Percentiles rank a stretch among this genome's conserved stretches.
Evolutionary conservation across 2,329 filamentous ascomycete species (phyloP).

Genomic region (Colletotrichum echinochloae): DNA sequence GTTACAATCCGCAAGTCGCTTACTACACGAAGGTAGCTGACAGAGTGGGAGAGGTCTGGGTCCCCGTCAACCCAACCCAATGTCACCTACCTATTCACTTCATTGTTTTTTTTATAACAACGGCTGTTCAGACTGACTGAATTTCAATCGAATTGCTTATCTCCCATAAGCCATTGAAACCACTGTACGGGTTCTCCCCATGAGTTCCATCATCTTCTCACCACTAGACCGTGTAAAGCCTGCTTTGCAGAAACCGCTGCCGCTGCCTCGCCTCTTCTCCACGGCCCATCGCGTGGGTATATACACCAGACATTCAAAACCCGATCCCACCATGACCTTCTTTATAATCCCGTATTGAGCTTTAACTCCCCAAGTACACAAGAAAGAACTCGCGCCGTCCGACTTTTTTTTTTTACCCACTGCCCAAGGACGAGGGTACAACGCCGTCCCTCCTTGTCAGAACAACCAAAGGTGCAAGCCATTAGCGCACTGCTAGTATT

Average conservation of each 20-base stretch:
- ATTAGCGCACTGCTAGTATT: constrained; percentile 16
- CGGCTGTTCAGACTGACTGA: background rate
- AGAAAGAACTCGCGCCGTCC: constrained; percentile 20
- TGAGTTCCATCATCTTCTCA: constrained; percentile 17
- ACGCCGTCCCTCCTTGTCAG: constrained; percentile 25
- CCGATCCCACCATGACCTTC: constrained; percentile 8
- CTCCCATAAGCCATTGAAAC: constrained; percentile 13
- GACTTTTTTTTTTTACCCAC: constrained; percentile 29
- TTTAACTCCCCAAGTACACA: constrained; percentile 18
- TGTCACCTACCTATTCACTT: background rate
- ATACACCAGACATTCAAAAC: constrained; percentile 25
- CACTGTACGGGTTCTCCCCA: background rate
- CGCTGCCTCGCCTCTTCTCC: constrained; percentile 11
- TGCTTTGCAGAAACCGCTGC: background rate
- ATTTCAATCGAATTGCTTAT: constrained; percentile 6
- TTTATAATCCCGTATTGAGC: constrained; percentile 17
- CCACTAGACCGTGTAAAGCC: constrained; percentile 13
- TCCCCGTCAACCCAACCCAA: background rate
- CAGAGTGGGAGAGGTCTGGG: constrained; percentile 15
- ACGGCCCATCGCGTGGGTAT: constrained; percentile 36
- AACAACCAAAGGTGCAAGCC: constrained; percentile 16
- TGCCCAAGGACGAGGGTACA: constrained; percentile 35
- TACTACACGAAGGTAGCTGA: background rate
- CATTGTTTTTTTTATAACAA: background rate
- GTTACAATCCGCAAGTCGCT: constrained; percentile 1